A percentile compares a stretch with the other conserved stretches of the same genome.
Conservation (phyloP, 2,329 filamentous ascomycete genomes). For the Periconia sp. region DNA sequence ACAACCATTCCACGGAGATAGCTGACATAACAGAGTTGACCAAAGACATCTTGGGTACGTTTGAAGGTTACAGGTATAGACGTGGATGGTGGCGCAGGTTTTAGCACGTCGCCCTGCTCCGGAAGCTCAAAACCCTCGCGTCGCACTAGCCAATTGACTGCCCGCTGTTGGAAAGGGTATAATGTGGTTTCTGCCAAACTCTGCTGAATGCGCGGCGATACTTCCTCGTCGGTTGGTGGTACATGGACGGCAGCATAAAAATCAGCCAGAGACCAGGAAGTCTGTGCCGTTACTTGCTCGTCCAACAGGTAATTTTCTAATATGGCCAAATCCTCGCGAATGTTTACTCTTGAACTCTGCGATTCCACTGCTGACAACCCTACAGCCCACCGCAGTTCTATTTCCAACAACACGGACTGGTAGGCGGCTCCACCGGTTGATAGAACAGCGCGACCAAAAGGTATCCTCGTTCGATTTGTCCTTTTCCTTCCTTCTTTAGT, state of each 20-base stretch:
- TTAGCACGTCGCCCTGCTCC: constrained; percentile 10
- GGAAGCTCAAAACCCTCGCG: constrained; percentile 63
- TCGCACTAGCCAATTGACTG: constrained; percentile 69
- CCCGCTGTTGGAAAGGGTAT: constrained; percentile 72
- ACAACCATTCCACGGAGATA: constrained; percentile 64
- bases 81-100: constrained; percentile 8
- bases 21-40: constrained; percentile 58
- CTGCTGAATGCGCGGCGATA: constrained; percentile 34
- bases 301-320: constrained; percentile 27
- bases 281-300: constrained; percentile 7
- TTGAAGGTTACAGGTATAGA: constrained; percentile 50
- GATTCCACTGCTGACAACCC: constrained; percentile 31
- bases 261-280: constrained; percentile 52
- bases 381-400: constrained; percentile 34
- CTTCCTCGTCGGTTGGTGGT: constrained; percentile 49
- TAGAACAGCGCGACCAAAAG: constrained; percentile 30
- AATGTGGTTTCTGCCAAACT: constrained; percentile 48
- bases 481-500: constrained; percentile 20
- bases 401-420: constrained; percentile 17
- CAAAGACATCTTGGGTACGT: constrained; percentile 49
- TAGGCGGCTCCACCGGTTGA: constrained; percentile 3
- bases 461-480: constrained; percentile 18
- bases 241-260: constrained; percentile 73
- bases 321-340: constrained; percentile 28
- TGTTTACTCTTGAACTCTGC: constrained; percentile 11